Base-by-base conservation (phyloP, 2,329 filamentous ascomycete genomes). In the Ophiostoma tasmaniense region DNA sequence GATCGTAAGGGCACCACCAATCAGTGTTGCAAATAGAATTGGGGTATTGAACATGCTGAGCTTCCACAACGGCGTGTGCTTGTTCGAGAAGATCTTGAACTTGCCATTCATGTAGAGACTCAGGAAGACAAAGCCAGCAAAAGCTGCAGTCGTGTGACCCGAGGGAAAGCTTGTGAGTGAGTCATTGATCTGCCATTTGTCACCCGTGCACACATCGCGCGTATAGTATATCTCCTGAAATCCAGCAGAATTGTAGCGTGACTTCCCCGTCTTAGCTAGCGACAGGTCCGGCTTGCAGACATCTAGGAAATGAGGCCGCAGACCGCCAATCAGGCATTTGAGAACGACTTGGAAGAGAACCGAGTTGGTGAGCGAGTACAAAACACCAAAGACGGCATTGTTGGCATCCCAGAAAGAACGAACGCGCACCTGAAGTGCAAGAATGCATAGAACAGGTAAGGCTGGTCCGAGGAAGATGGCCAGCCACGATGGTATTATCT, bases 271-370 rank as follows among this genome's bases (percentile, higher is more conserved):
- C 6, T 80, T 78, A 17, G 77, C 76, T 0, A 77, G 77, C 3
- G 79, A 78, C n/a, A 85, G 75, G 69, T 83, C 82, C 0, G 89
- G 90, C 76, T 88, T 84, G 73, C 89, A 92, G 67, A 90, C 88
- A 28, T 81, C 82, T 25, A 92, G 82, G 79, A 91, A 92, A 76
- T 91, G 87, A 0, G 89, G 89, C n/a, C 89, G 84, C 25, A 90
- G 79, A 17, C 89, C 89, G 17, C 90, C 90, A 71, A 92, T 90
- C 59, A 92, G 83, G 84, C 85, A 89, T 78, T 92, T 92, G 76
- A 92, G 74, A 75, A 91, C 89, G 73, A 92, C 89, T 75, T 92
- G 90, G 79, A 92, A 91, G 66, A 92, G 85, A n/a, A 89, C 87
- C 3, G 88, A 88, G 6, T 83, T 81, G 78, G 91, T 90, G 71